Evolutionary conservation across 2,329 filamentous ascomycete species (phyloP).

Genomic region (Penicillium rolfsii): DNA sequence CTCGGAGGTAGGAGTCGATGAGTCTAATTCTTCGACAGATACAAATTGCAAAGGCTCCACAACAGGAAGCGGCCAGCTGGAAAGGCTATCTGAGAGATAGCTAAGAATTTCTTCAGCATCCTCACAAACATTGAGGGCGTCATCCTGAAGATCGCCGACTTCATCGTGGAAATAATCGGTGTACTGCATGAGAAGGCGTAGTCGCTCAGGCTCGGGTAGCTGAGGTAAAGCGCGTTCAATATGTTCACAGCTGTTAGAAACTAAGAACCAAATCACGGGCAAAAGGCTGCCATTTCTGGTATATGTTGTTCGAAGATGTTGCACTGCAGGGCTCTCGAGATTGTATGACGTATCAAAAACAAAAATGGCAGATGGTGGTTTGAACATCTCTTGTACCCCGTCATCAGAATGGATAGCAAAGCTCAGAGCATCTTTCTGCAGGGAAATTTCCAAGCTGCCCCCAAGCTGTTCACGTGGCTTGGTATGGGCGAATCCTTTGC

Average conservation of each 20-base stretch:
- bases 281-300: slow-evolving; percentile 41
- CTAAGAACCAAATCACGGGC: slow-evolving; percentile 49
- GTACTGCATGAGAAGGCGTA: slow-evolving; percentile 42
- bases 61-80: slow-evolving; percentile 43
- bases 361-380: slow-evolving; percentile 45
- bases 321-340: slow-evolving; percentile 42
- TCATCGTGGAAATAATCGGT: slow-evolving; percentile 37
- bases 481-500: slow-evolving; percentile 45
- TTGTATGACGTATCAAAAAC: slow-evolving; percentile 50
- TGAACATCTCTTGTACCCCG: slow-evolving; percentile 37
- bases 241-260: slow-evolving; percentile 53
- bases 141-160: slow-evolving; percentile 48
- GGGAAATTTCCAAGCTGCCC: slow-evolving; percentile 40
- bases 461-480: slow-evolving; percentile 38
- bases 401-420: slow-evolving; percentile 43
- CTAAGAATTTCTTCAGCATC: slow-evolving; percentile 45
- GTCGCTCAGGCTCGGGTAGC: slow-evolving; percentile 37
- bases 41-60: slow-evolving; percentile 45
- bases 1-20: slow-evolving; percentile 24
- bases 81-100: slow-evolving; percentile 42
- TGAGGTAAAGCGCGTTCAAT: slow-evolving; percentile 49
- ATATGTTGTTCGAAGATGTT: slow-evolving; percentile 44
- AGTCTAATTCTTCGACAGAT: slow-evolving; percentile 33
- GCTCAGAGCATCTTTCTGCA: slow-evolving; percentile 41
- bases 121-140: slow-evolving; percentile 46